Evolutionary conservation across 148 eudicot species (phyloP).

Genomic region (Diospyros lotus): DNA sequence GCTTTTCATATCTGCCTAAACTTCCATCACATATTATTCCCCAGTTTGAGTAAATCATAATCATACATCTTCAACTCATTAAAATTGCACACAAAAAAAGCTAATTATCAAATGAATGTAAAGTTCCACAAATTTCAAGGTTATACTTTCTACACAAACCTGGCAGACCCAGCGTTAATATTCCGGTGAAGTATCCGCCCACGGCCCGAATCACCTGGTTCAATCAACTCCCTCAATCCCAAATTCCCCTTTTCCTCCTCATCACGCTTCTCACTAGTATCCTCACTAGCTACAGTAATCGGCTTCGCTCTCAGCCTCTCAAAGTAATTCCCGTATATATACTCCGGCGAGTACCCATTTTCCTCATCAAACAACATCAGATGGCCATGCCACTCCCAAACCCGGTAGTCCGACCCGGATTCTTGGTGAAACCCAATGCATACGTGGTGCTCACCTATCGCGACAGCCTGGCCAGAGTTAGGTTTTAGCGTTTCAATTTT

Average conservation of each 20-base stretch:
- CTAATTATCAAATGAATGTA: background rate
- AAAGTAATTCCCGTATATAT: conserved; percentile 94
- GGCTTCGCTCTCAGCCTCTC: conserved; percentile 41
- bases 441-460: conserved; percentile 78
- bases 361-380: conserved; percentile 89
- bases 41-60: too few relatives aligned
- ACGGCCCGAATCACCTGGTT: conserved; percentile 26
- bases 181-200: conserved; percentile 67
- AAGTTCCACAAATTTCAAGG: background rate
- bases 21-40: too few relatives aligned
- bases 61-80: too few relatives aligned
- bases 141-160: conserved; percentile 5
- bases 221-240: conserved; percentile 75
- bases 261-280: conserved; percentile 13
- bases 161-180: conserved; percentile 24
- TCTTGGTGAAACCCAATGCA: conserved; percentile 91
- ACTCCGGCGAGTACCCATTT: conserved; percentile 79
- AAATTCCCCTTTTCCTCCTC: conserved; percentile 27
- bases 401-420: conserved; percentile 71
- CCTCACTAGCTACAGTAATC: conserved; percentile 7
- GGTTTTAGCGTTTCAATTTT: conserved; percentile 67
- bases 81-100: background rate
- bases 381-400: conserved; percentile 99
- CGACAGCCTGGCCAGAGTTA: conserved; percentile 87
- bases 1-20: too few relatives aligned